phyloP scores from a whole-genome alignment of 176 grass and related monocot species.

The Lolium multiflorum region DNA sequence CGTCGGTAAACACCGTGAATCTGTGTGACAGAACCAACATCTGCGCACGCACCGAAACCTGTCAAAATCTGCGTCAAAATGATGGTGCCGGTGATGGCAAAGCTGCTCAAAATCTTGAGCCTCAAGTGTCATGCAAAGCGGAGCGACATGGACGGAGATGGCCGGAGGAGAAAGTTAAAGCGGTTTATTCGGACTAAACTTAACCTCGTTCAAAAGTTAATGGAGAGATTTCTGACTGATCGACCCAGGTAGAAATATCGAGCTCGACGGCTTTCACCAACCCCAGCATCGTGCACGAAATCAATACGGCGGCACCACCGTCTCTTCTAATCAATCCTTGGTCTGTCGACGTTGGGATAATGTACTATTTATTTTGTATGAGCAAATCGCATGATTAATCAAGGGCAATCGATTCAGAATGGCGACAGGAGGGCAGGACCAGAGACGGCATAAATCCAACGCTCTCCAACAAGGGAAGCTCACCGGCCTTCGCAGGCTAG shows the following conservation, averaged over 20 bases:
- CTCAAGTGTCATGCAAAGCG: slow-evolving; percentile 34
- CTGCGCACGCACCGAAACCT: not conserved
- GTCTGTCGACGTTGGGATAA: not conserved
- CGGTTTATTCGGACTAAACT: not conserved
- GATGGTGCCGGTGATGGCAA: slow-evolving; percentile 20
- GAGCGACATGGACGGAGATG: not conserved
- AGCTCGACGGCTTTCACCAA: slow-evolving; percentile 38
- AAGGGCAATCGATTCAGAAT: not conserved
- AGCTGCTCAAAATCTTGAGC: slow-evolving; percentile 45
- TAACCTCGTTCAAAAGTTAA: not conserved
- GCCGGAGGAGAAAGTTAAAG: not conserved
- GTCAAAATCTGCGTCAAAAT: slow-evolving; percentile 28
- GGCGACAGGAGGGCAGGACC: slow-evolving; percentile 9
- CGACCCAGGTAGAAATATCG: not conserved
- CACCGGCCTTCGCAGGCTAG: not conserved
- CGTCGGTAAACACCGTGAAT: not conserved
- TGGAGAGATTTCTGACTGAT: not conserved
- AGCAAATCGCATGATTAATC: not conserved
- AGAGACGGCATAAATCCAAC: slow-evolving; percentile 45
- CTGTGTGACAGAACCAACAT: not conserved
- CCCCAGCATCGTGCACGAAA: slow-evolving; percentile 40
- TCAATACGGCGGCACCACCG: slow-evolving; percentile 11
- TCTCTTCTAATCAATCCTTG: not conserved
- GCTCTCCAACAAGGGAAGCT: slow-evolving; percentile 42
- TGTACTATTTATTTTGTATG: not conserved